Conservation (phyloP, 2,329 filamentous ascomycete genomes). For the Colletotrichum chlorophyti region DNA sequence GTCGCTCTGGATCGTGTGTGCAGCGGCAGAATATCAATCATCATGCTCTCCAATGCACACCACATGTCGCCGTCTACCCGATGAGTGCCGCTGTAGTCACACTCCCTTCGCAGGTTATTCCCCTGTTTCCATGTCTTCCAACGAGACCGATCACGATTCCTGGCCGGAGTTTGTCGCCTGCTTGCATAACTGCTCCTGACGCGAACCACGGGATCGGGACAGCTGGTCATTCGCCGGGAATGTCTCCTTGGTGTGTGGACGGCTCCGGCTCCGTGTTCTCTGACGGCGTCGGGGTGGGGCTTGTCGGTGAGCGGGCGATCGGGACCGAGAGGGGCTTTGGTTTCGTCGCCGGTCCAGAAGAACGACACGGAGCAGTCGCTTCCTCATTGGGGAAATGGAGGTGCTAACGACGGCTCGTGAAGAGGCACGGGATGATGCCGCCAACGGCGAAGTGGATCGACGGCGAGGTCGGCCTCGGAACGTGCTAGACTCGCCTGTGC, state of each 20-base stretch:
- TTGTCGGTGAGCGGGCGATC: constrained; percentile 42
- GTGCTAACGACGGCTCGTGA: constrained; percentile 39
- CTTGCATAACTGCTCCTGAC: constrained; percentile 10
- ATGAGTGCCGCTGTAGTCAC: neutral
- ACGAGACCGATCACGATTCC: neutral
- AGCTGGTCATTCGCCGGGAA: constrained; percentile 12
- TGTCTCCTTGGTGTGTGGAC: constrained; percentile 28
- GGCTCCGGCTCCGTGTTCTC: constrained; percentile 47
- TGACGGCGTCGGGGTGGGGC: constrained; percentile 41
- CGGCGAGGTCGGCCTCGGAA: constrained; percentile 49
- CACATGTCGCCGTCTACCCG: neutral
- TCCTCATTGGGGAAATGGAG: constrained; percentile 47
- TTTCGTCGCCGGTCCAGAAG: constrained; percentile 50
- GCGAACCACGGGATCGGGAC: constrained; percentile 9
- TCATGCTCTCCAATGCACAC: neutral
- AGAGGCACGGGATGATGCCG: constrained; percentile 37
- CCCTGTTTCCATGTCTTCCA: neutral
- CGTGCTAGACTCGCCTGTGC: constrained; percentile 49
- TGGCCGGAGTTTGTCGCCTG: constrained; percentile 11
- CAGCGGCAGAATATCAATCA: neutral
- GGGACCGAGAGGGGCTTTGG: constrained; percentile 49
- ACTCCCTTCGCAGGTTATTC: neutral
- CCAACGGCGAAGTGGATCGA: constrained; percentile 45
- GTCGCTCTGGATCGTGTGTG: neutral
- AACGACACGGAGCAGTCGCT: constrained; percentile 48